Evolutionary conservation across 164 flowering plant species (phyloP).

Genomic region (Vitis riparia): DNA sequence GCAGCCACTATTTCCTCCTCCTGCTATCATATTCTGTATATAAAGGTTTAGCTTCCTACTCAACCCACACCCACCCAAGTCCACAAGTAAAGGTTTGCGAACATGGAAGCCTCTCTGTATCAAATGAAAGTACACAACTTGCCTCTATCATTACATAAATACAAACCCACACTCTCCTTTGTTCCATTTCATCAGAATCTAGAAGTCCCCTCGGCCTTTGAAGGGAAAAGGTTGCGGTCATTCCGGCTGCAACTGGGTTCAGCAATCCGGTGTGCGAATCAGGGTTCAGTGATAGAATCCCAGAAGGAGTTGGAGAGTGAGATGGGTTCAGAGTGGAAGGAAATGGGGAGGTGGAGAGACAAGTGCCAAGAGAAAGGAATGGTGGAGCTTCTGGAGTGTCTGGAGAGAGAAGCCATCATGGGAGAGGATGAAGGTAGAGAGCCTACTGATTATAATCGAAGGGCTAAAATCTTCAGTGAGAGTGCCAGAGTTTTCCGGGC

Average conservation of each 20-base stretch:
- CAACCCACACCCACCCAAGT: too few species aligned
- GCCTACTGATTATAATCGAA: conserved; percentile 60
- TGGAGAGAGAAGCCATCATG: conserved; percentile 66
- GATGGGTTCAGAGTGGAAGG: conserved; percentile 16
- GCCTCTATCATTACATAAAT: not conserved
- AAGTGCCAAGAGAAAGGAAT: conserved; percentile 32
- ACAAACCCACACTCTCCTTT: not conserved
- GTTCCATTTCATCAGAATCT: not conserved
- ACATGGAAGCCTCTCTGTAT: conserved; percentile 7
- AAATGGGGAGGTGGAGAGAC: conserved; percentile 15
- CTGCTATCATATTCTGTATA: too few species aligned
- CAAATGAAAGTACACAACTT: not conserved
- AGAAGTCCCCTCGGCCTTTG: not conserved
- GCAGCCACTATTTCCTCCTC: too few species aligned
- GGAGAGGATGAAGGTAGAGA: conserved; percentile 61
- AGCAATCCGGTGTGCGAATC: not conserved
- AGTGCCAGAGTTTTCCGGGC: conserved; percentile 69
- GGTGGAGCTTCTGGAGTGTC: conserved; percentile 54
- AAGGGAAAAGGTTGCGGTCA: not conserved
- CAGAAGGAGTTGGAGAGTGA: conserved; percentile 7
- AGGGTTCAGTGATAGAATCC: not conserved
- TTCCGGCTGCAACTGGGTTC: not conserved
- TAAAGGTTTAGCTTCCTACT: too few species aligned
- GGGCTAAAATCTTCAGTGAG: conserved; percentile 60
- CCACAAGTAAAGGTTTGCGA: too few species aligned